These are phyloP conservation scores for Termitomyces sp. DNA, from an alignment of 768 basidiomycete species.

Conservation along the genomic window DNA sequence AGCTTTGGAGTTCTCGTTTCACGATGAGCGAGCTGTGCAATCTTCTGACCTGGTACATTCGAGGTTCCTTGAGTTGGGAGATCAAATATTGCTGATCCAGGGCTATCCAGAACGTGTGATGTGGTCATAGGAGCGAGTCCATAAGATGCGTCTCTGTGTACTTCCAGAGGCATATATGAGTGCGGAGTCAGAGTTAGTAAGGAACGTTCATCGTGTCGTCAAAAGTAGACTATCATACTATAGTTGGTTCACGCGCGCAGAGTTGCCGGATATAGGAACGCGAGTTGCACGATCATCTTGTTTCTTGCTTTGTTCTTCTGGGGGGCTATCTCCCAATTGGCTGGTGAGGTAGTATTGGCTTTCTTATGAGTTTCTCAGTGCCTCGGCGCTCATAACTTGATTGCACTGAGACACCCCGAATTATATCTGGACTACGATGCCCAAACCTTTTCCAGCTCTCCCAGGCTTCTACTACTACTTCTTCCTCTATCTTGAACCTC, in stretches of 20 bases:
- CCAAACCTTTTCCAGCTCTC: conserved; percentile 45
- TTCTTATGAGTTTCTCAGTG: background rate
- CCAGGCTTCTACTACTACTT: conserved; percentile 58
- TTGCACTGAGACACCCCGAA: background rate
- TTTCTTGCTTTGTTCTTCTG: background rate
- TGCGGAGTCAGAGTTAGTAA: conserved; percentile 2
- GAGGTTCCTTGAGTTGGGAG: conserved; percentile 44
- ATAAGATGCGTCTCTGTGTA: conserved; percentile 10
- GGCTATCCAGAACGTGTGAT: conserved; percentile 36
- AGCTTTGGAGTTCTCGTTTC: background rate
- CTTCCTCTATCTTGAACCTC: conserved; percentile 63
- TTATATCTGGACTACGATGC: conserved; percentile 1
- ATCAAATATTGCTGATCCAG: conserved; percentile 73
- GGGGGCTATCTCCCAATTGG: background rate
- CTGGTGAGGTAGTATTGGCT: background rate
- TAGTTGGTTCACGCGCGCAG: background rate
- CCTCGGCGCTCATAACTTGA: background rate
- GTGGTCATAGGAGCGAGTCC: conserved; percentile 8
- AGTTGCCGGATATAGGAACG: background rate
- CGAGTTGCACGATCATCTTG: background rate
- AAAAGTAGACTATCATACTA: background rate
- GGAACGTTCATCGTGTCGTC: background rate
- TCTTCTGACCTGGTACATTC: conserved; percentile 4
- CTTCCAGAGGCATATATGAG: conserved; percentile 9
- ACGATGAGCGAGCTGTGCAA: background rate